A percentile compares a stretch with the other conserved stretches of the same genome.
These are phyloP conservation scores for Paraleonurus japonicus DNA, from an alignment of 257 asterid genomes.

Conservation along the genomic window DNA sequence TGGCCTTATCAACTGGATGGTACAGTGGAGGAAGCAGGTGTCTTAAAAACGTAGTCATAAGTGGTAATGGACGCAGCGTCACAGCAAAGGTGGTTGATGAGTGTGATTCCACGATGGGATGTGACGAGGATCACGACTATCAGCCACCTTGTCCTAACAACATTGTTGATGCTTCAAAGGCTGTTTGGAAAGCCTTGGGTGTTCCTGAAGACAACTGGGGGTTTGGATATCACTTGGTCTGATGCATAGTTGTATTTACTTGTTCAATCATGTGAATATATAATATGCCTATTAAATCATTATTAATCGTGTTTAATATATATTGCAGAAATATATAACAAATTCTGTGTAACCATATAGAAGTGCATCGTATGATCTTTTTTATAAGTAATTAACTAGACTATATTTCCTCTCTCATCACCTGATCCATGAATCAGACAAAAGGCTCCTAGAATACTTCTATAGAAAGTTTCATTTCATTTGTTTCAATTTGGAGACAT, in stretches of 20 bases:
- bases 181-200: constrained; percentile 47
- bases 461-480: no score
- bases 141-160: constrained; percentile 55
- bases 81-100: constrained; percentile 44
- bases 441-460: no score
- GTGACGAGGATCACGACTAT: constrained; percentile 43
- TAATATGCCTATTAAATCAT: neutral
- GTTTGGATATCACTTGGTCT: constrained; percentile 45
- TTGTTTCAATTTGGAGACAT: no score
- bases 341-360: no score
- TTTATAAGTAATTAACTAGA: no score
- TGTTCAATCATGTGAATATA: neutral
- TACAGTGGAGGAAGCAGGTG: constrained; percentile 37
- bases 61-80: constrained; percentile 38
- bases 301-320: neutral
- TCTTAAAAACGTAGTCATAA: constrained; percentile 23
- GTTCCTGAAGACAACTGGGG: constrained; percentile 36
- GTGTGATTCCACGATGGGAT: constrained; percentile 50
- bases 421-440: no score
- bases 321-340: neutral
- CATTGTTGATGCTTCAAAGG: constrained; percentile 48
- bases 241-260: constrained; percentile 13
- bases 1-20: constrained; percentile 51
- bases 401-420: no score
- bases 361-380: no score